These are phyloP conservation scores for Eutypa lata DNA, from an alignment of 2,329 filamentous ascomycete genomes.

Conservation along the genomic window DNA sequence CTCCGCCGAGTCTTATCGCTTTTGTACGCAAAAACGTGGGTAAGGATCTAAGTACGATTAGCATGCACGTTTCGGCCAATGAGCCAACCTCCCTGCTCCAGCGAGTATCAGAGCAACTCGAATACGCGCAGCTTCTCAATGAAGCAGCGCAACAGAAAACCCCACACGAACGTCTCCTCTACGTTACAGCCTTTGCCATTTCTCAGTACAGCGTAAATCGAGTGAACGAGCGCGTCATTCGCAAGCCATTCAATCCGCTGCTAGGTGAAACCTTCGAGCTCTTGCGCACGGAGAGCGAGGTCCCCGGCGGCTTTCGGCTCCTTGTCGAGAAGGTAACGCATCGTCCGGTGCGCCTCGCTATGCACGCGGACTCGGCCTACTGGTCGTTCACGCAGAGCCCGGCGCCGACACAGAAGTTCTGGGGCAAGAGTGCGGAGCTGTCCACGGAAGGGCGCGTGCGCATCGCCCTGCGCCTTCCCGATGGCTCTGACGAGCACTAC, in stretches of 20 bases:
- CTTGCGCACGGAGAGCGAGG: slow-evolving; percentile 74
- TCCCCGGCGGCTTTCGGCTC: slow-evolving; percentile 74
- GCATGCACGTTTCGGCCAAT: slow-evolving; percentile 96
- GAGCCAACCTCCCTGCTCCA: slow-evolving; percentile 88
- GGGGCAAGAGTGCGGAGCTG: slow-evolving; percentile 94
- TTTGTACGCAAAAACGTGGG: slow-evolving; percentile 97
- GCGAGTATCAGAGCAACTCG: slow-evolving; percentile 82
- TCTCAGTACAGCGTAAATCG: slow-evolving; percentile 79
- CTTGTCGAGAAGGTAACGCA: slow-evolving; percentile 96
- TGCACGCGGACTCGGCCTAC: slow-evolving; percentile 80
- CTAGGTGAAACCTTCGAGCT: slow-evolving; percentile 95
- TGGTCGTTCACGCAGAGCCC: slow-evolving; percentile 91
- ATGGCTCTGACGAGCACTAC: slow-evolving; percentile 76
- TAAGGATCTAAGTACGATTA: slow-evolving; percentile 94
- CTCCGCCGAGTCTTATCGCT: slow-evolving; percentile 86
- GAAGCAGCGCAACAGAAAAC: slow-evolving; percentile 63
- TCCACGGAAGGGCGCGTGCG: slow-evolving; percentile 87
- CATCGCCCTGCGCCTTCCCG: slow-evolving; percentile 63
- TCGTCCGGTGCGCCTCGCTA: slow-evolving; percentile 86
- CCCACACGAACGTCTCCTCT: slow-evolving; percentile 68
- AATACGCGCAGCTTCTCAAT: slow-evolving; percentile 85
- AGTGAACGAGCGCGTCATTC: slow-evolving; percentile 84
- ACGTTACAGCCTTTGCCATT: slow-evolving; percentile 86
- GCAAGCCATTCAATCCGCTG: slow-evolving; percentile 97
- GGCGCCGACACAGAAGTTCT: slow-evolving; percentile 92